phyloP scores from a whole-genome alignment of 2,329 filamentous ascomycete species.

The Arachnomyces sp. region DNA sequence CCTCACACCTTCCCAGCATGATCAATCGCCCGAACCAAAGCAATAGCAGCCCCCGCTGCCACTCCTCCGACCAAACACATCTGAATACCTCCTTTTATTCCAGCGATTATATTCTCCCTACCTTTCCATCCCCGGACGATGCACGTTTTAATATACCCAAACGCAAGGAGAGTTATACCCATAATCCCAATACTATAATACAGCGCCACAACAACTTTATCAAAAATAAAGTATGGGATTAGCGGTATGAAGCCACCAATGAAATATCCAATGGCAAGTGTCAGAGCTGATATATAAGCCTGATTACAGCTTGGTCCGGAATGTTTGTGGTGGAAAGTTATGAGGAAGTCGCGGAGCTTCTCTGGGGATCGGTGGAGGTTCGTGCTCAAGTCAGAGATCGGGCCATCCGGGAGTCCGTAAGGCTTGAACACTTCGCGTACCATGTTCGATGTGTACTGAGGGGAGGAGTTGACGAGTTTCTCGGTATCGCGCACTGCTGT shows the following conservation, averaged over 20 bases:
- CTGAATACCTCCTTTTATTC: slow-evolving; percentile 53
- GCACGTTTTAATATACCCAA: slow-evolving; percentile 38
- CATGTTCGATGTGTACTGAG: slow-evolving; percentile 29
- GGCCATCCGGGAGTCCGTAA: slow-evolving; percentile 32
- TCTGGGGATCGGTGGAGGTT: slow-evolving; percentile 31
- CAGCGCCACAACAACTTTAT: slow-evolving; percentile 42
- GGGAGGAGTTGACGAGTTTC: slow-evolving; percentile 30
- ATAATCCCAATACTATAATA: slow-evolving; percentile 38
- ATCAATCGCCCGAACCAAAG: slow-evolving; percentile 52
- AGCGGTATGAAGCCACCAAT: slow-evolving; percentile 63
- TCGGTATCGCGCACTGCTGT: slow-evolving; percentile 38
- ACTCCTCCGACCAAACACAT: slow-evolving; percentile 57
- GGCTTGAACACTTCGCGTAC: slow-evolving; percentile 34
- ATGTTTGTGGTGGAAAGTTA: slow-evolving; percentile 41
- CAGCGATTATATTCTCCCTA: slow-evolving; percentile 42
- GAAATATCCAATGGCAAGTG: slow-evolving; percentile 61
- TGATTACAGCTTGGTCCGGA: slow-evolving; percentile 37
- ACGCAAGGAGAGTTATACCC: slow-evolving; percentile 32
- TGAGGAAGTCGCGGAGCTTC: slow-evolving; percentile 38
- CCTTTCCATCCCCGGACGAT: slow-evolving; percentile 39
- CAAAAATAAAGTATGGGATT: slow-evolving; percentile 57
- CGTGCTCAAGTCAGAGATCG: slow-evolving; percentile 27
- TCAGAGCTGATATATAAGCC: slow-evolving; percentile 49
- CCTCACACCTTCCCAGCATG: slow-evolving; percentile 9
- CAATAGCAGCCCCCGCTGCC: slow-evolving; percentile 59